Percentiles rank a stretch among this genome's conserved stretches.
Evolutionary conservation across 768 basidiomycete species (phyloP).

Genomic region (Strobilomyces confusus): DNA sequence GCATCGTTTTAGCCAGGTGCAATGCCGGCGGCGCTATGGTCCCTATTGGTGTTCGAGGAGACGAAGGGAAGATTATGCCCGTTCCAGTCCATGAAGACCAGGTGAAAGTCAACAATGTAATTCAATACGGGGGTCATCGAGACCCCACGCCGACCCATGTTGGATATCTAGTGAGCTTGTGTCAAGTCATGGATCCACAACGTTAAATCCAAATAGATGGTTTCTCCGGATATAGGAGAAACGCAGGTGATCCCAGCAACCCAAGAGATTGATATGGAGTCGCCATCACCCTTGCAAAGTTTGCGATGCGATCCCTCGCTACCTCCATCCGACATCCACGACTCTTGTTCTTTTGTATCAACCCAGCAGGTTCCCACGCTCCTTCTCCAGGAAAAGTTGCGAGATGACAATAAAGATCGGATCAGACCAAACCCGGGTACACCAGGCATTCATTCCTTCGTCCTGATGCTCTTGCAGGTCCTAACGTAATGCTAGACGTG

Average conservation of each 20-base stretch:
- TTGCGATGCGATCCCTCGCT: conserved; percentile 15
- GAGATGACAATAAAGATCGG: conserved; percentile 5
- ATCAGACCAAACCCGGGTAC: conserved; percentile 41
- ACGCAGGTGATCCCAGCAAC: conserved; percentile 45
- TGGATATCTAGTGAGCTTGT: conserved; percentile 47
- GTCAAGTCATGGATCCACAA: background rate
- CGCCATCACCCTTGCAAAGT: conserved; percentile 18
- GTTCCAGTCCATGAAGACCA: conserved; percentile 27
- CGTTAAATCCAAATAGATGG: conserved; percentile 12
- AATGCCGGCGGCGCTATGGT: conserved; percentile 18
- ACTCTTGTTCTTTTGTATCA: conserved; percentile 18
- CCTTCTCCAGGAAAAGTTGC: conserved; percentile 32
- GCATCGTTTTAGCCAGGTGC: conserved; percentile 25
- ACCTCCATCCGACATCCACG: conserved; percentile 28
- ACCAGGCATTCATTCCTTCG: conserved; percentile 35
- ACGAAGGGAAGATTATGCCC: conserved; percentile 52
- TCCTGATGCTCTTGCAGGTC: background rate
- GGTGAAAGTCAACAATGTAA: conserved; percentile 1
- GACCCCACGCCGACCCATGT: conserved; percentile 52
- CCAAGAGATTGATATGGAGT: conserved; percentile 28
- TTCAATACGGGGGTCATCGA: conserved; percentile 46
- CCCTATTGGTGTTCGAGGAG: conserved; percentile 57
- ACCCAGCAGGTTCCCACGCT: conserved; percentile 38
- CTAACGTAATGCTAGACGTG: conserved; percentile 22
- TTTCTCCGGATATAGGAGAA: conserved; percentile 38